These are phyloP conservation scores for Boletus barrowsii DNA, from an alignment of 768 basidiomycete species.

Conservation along the genomic window DNA sequence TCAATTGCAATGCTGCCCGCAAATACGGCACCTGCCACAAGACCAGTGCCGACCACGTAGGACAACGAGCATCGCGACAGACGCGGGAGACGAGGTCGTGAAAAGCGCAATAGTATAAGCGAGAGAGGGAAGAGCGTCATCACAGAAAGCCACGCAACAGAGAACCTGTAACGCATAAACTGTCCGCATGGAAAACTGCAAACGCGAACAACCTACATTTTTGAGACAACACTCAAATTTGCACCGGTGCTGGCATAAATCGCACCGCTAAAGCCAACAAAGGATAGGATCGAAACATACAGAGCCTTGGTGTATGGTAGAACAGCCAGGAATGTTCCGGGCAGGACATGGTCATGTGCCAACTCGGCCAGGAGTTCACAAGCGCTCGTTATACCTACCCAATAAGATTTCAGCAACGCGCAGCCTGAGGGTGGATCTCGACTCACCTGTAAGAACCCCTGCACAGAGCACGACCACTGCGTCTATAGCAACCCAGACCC, in stretches of 20 bases:
- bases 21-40: constrained; percentile 43
- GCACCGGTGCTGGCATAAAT: constrained; percentile 61
- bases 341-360: constrained; percentile 58
- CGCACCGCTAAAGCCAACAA: constrained; percentile 45
- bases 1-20: constrained; percentile 61
- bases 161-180: constrained; percentile 45
- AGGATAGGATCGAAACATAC: constrained; percentile 49
- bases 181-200: neutral
- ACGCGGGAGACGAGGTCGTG: constrained; percentile 56
- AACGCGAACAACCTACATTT: constrained; percentile 42
- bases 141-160: constrained; percentile 62
- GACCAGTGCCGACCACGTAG: constrained; percentile 41
- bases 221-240: constrained; percentile 50
- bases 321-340: constrained; percentile 44
- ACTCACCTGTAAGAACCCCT: constrained; percentile 62
- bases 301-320: constrained; percentile 52
- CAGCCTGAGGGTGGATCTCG: neutral
- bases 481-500: constrained; percentile 61
- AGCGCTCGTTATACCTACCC: constrained; percentile 52
- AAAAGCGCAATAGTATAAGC: constrained; percentile 59
- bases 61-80: constrained; percentile 37
- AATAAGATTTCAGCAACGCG: neutral
- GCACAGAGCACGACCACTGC: constrained; percentile 71
- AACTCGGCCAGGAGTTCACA: constrained; percentile 58
- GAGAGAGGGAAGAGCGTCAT: constrained; percentile 65